Base-by-base conservation (phyloP, 768 basidiomycete species). In the Crucibulum laeve region DNA sequence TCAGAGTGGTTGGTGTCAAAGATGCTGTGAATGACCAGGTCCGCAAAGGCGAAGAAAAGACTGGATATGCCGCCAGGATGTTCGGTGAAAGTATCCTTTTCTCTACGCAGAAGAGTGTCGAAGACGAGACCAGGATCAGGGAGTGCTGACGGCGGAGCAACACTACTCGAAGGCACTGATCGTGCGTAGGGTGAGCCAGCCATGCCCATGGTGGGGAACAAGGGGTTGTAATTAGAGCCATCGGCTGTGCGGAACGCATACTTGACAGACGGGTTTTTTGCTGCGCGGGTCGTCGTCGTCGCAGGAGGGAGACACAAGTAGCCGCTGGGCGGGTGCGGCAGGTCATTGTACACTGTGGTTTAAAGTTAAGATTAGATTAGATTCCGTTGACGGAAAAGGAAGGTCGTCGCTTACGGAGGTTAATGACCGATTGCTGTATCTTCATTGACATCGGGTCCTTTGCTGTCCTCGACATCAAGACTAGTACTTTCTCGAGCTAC, bases 11-110 rank as follows among this genome's bases (percentile, higher is more conserved):
- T 80, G 5, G 75, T 74, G 49, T 83, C 65, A 67, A 91, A 91
- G 49, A 84, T 71, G 43, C 67, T 71, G 60, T 91, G 87, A 51
- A 86, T 87, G 46, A 90, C 68, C 44, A 89, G 62, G 53, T 87
- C 74, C 10, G 87, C 87, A 53, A 91, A 87, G 0, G 87, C 83
- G 52, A 89, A 91, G 63, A 89, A 84, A 15, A 86, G 63, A 46
- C 77, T 74, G 11, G 82, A 86, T 35, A 90, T 74, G 15, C 87
- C 87, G 3, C 75, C 79, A 3, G 84, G 83, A 58, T 86, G 84
- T 6, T 68, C 60, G 15, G 54, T 53, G 48, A 77, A 81, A 10
- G 18, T 21, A 17, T 24, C 33, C 42, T 69, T 56, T 19, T 71
- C 68, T 19, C 74, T 66, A 15, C 73, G 59, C 30, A 91, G 66